These are phyloP conservation scores for Monilinia polystroma DNA, from an alignment of 2,329 filamentous ascomycete species.

Conservation along the genomic window DNA sequence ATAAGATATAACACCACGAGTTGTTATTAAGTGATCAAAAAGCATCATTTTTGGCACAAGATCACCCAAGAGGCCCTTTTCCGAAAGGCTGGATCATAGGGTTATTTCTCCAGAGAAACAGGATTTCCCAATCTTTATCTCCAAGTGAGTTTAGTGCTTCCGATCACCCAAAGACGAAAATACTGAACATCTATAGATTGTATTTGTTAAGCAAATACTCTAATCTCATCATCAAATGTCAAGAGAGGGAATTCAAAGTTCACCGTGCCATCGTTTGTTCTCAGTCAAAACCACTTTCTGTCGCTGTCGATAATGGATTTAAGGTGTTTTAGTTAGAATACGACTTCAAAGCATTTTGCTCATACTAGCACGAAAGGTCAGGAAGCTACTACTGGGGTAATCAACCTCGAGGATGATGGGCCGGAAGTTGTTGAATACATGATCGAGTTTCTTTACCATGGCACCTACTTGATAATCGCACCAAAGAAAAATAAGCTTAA, in stretches of 20 bases:
- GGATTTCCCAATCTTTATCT: neutral
- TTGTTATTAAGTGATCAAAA: neutral
- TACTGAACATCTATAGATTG: conserved; percentile 5
- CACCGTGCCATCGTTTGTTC: conserved; percentile 31
- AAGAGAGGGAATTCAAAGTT: conserved; percentile 27
- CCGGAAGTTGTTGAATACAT: conserved; percentile 23
- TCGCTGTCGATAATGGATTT: conserved; percentile 26
- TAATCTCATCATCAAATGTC: conserved; percentile 29
- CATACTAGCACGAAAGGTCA: neutral
- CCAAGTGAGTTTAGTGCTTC: conserved; percentile 1
- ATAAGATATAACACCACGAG: neutral
- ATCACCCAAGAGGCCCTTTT: neutral
- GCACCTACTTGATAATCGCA: conserved; percentile 8
- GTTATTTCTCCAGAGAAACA: neutral
- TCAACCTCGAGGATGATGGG: conserved; percentile 24
- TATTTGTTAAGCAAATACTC: conserved; percentile 24
- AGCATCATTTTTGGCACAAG: neutral
- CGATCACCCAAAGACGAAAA: neutral
- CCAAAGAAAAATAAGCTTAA: conserved; percentile 16
- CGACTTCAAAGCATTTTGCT: neutral
- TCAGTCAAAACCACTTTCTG: conserved; percentile 29
- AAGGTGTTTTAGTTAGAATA: neutral
- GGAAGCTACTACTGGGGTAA: conserved; percentile 22
- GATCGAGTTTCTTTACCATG: conserved; percentile 23
- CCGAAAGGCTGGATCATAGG: neutral